Percentiles rank a stretch among this genome's conserved stretches.
Evolutionary conservation across 1,284 basidiomycete species (phyloP).

Genomic region (Apiotrichum mycotoxinovorans): DNA sequence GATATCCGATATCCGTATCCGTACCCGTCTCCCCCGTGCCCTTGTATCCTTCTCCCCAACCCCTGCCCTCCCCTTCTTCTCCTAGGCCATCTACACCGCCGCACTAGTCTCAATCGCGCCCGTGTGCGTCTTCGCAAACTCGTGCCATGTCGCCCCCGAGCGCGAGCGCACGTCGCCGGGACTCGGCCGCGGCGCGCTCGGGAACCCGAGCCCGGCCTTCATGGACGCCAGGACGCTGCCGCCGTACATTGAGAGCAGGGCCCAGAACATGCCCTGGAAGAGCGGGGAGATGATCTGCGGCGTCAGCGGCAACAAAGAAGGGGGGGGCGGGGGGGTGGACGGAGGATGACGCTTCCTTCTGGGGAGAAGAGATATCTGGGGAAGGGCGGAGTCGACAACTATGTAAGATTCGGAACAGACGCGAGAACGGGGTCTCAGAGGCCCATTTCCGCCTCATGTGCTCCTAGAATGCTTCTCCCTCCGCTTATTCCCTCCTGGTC

Average conservation of each 20-base stretch:
- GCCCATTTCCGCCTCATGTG: too few species aligned
- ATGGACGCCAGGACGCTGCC: background rate
- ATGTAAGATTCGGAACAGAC: too few species aligned
- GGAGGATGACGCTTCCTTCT: too few species aligned
- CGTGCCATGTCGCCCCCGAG: background rate
- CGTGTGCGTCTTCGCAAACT: background rate
- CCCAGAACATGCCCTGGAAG: constrained; percentile 48
- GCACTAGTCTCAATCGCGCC: background rate
- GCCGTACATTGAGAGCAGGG: constrained; percentile 35
- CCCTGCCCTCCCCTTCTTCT: background rate
- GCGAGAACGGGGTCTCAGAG: too few species aligned
- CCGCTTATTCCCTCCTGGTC: too few species aligned
- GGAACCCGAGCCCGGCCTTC: constrained; percentile 2
- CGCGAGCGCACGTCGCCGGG: constrained; percentile 1
- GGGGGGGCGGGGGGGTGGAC: background rate
- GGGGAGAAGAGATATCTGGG: background rate
- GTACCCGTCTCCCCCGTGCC: too few species aligned
- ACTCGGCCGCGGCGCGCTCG: background rate
- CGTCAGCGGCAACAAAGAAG: constrained; percentile 4
- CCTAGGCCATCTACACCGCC: background rate
- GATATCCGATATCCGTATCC: too few species aligned
- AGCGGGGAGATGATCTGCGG: constrained; percentile 30
- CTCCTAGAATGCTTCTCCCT: too few species aligned
- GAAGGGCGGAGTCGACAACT: too few species aligned
- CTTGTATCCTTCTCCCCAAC: too few species aligned